Evolutionary conservation across 768 basidiomycete genomes (phyloP), one percentile per base, ranked within the genome.

Genomic region (Strobilomyces echinocephalus): DNA sequence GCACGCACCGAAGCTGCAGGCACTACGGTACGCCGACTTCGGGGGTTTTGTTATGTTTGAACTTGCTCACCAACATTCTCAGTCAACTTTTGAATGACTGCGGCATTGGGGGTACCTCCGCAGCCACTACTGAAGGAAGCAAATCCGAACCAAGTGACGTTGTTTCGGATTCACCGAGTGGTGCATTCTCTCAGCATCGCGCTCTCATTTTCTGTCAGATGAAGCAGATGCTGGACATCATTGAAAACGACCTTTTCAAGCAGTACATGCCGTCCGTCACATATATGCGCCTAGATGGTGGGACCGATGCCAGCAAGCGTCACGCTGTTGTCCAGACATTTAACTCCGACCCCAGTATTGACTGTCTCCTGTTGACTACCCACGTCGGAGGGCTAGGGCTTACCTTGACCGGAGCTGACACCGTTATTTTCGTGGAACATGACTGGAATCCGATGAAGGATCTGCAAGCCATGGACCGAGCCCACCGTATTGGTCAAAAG

Each of bases 401-500:
- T 65, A 99, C 95, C 18, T 74, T 99, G 58, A 99, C 97, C 0
- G 95, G 97, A 20, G 97, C 97, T 8, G 97, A 99, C 68, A 99
- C 97, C 1, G 97, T 99, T 53, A 97, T 99, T 58, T 99, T 99
- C 63, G 92, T 99, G 49, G 97, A 99, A 68, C 97, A 99, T 63
- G 97, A 99, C 69, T 99, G 97, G 97, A 99, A 99, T 69, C 97
- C 97, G 8, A 97, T 95, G 94, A 98, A 98, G 70, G 97, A 99
- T 74, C 74, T 98, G 7, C 97, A 99, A 66, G 97, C 97, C 8
- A 99, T 99, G 97, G 97, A 99, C 67, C 82, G 97, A 53, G 97
- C 97, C 1, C 97, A 98, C 72, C 87, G 97, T 50, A 87, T 98
- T 35, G 97, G 97, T 7, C 97, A 99, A 74, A 98, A 97, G 77